Base-by-base conservation (phyloP, 768 basidiomycete genomes). In the Lanmaoa pseudosensibilis region DNA sequence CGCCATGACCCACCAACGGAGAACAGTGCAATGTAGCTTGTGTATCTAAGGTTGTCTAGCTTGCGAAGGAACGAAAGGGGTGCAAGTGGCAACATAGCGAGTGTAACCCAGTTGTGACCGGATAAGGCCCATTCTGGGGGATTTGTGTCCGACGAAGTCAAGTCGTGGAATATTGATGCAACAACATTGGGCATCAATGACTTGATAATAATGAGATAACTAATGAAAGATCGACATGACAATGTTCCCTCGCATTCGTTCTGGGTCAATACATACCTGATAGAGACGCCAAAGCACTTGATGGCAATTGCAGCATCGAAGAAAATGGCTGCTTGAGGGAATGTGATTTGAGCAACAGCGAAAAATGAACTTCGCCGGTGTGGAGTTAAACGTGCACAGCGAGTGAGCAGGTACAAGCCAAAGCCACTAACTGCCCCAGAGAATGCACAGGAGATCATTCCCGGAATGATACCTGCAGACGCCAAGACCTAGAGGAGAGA, bases 231-330 rank as follows among this genome's bases (percentile, higher is more conserved):
- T 45, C 13, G 23, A 49, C 10, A 43, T 48, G 38, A 49, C 39
- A 46, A 18, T 21, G n/a, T 43, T 37, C 30, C 13, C 41, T 49
- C 16, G 7, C 2, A 23, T 19, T 33, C 38, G 32, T 27, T 51
- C 46, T 43, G 51, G 53, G 43, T 33, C 38, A 27, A 49, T 21
- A 37, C 81, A 45, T 73, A 93, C 83, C 92, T 94, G 64, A 95
- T 87, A 34, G 92, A 93, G 4, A 98, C 96, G 19, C 96, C 96
- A 68, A 97, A 97, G 71, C 96, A 98, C 70, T 98, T 98, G 69
- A 86, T 88, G 11, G 94, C 94, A 63, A 98, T 94, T 13, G 95
- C 96, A 4, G 86, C 86, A 70, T 98, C 96, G 65, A 98, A 96
- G 70, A 92, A 90, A 38, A 92, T 77, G 1, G 89, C 90, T 0